These are phyloP conservation scores for Solanum bulbocastanum DNA, from an alignment of 257 asterid species.

Conservation along the genomic window DNA sequence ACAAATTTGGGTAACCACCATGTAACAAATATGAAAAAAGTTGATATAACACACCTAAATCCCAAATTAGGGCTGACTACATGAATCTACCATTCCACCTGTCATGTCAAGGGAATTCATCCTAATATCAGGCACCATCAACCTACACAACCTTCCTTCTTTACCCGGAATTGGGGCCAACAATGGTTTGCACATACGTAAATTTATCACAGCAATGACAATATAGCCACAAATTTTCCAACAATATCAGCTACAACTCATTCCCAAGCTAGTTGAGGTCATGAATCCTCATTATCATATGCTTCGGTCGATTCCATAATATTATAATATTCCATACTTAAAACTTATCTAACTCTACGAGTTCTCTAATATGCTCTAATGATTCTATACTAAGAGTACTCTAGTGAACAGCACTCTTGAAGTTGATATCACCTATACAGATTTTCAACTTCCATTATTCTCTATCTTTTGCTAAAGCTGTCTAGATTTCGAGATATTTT, in stretches of 20 bases:
- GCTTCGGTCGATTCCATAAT: not conserved
- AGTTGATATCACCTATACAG: not conserved
- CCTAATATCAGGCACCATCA: not conserved
- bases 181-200: not conserved
- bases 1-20: not conserved
- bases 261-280: not conserved
- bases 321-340: not conserved
- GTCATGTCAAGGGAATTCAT: not conserved
- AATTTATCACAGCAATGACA: not conserved
- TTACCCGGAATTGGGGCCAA: not conserved
- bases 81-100: not conserved
- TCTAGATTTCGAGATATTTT: not conserved
- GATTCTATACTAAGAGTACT: not conserved
- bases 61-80: not conserved
- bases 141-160: not conserved
- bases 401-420: not conserved
- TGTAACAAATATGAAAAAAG: not conserved
- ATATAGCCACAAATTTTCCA: not conserved
- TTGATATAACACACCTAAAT: not conserved
- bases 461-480: not conserved
- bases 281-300: not conserved
- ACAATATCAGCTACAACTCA: not conserved
- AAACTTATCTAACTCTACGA: not conserved
- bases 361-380: not conserved
- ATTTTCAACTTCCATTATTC: not conserved